Base-by-base conservation (phyloP, 2,329 filamentous ascomycete genomes). In the Epichloe hybrida region DNA sequence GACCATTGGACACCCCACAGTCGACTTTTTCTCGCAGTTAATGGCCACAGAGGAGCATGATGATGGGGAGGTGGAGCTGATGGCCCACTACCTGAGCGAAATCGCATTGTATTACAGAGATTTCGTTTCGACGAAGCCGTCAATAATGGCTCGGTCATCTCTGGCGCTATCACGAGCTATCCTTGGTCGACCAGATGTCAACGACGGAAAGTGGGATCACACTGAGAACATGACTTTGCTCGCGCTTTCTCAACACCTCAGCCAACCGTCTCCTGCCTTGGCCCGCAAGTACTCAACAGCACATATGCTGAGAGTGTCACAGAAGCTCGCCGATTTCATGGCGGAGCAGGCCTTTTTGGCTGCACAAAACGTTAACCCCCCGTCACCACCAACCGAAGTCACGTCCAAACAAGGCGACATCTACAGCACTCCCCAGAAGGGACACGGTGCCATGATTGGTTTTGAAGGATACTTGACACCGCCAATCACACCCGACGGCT, bases 101-200 rank as follows among this genome's bases (percentile, higher is more conserved):
- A 91, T 97, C 61, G 88, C 90, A 44, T 75, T 97, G 41, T 98
- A 96, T 71, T 88, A 97, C 73, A 86, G 91, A 62, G 93, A 97
- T 58, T 98, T 98, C 61, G 90, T 98, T 55, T 93, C 90, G 15
- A 89, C 86, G 51, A 85, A 85, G 62, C 89, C 93, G 20, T 95
- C 91, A 0, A 84, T 90, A 57, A 88, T 98, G 76, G 90, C 93
- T 43, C 80, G 88, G 57, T 85, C 89, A 42, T 88, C 90, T 11
- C 75, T 97, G 51, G 88, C 88, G 49, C 78, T 98, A 40, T 84
- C 91, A 39, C 79, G 90, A 56, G 91, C 87, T 63, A 88, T 98
- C 56, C 78, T 97, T 11, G 83, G 83, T 61, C 83, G 88, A 53
- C 79, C 83, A 40, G 88, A 95, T 66, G 76, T 83, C 56, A 80